phyloP scores from a whole-genome alignment of 177 flowering plant genomes.

The Vitis hybrid region DNA sequence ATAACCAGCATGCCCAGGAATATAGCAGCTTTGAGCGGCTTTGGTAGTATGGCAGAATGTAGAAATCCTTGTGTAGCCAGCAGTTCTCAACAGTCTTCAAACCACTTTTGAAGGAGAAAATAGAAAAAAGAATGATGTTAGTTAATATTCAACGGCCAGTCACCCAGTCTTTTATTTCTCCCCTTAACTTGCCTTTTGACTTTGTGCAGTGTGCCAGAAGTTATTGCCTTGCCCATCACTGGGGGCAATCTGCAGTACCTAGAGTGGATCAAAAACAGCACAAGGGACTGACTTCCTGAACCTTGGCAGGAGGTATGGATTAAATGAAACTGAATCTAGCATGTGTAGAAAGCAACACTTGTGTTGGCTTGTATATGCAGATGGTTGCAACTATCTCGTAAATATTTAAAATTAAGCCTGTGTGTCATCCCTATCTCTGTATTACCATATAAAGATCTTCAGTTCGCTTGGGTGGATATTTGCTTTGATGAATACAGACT shows the following conservation, averaged over 20 bases:
- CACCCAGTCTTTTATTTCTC: not conserved
- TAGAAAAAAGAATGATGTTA: not conserved
- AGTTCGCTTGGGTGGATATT: no score
- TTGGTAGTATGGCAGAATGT: not conserved
- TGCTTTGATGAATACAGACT: no score
- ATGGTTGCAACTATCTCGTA: not conserved
- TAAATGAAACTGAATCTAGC: not conserved
- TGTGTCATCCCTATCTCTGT: no score
- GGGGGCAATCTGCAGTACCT: constrained; percentile 75
- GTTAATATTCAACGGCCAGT: not conserved
- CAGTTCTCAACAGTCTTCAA: not conserved
- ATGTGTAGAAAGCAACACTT: not conserved
- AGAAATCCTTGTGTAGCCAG: not conserved
- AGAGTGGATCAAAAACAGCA: constrained; percentile 86
- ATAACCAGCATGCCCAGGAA: no score
- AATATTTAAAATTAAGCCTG: no score
- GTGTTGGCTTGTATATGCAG: not conserved
- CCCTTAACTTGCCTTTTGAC: not conserved
- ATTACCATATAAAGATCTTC: no score
- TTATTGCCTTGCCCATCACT: constrained; percentile 76
- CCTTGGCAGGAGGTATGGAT: not conserved
- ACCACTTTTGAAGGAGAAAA: not conserved
- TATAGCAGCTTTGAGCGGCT: not conserved
- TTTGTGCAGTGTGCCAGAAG: constrained; percentile 68
- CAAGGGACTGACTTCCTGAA: constrained; percentile 50